These are phyloP conservation scores for Polytrichum commune DNA, from an alignment of 225 moss, liverwort and hornwort genomes.

Conservation along the genomic window DNA sequence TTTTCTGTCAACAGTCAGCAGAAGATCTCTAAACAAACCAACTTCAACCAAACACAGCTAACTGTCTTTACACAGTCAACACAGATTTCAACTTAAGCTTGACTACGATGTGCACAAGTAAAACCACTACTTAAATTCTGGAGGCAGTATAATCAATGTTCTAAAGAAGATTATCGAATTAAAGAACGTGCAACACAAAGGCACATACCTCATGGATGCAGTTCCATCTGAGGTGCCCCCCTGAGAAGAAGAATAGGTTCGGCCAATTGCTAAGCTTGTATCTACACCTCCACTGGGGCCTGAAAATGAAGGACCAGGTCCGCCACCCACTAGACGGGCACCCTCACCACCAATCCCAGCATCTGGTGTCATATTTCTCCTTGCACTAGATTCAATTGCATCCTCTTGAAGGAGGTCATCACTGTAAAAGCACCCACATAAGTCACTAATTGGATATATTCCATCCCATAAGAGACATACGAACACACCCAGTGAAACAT, in stretches of 20 bases:
- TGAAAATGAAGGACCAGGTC: constrained; percentile 4
- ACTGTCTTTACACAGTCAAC: too few relatives aligned
- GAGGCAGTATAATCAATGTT: too few relatives aligned
- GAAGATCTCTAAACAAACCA: too few relatives aligned
- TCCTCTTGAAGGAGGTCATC: constrained; percentile 46
- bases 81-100: too few relatives aligned
- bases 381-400: constrained; percentile 18
- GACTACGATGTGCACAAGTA: too few relatives aligned
- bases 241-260: constrained; percentile 3
- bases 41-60: too few relatives aligned
- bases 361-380: background rate
- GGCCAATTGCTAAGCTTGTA: background rate
- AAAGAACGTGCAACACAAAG: too few relatives aligned
- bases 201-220: constrained; percentile 29
- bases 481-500: too few relatives aligned
- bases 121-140: too few relatives aligned
- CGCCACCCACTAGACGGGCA: background rate
- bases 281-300: constrained; percentile 4
- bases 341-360: background rate
- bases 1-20: too few relatives aligned
- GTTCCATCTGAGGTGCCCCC: constrained; percentile 15
- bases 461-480: too few relatives aligned
- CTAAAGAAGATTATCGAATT: too few relatives aligned
- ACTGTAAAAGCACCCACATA: constrained; percentile 19
- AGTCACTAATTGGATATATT: background rate